Conservation (phyloP, 192 early-diverging fungal genomes). For the Coemansia umbellata region DNA sequence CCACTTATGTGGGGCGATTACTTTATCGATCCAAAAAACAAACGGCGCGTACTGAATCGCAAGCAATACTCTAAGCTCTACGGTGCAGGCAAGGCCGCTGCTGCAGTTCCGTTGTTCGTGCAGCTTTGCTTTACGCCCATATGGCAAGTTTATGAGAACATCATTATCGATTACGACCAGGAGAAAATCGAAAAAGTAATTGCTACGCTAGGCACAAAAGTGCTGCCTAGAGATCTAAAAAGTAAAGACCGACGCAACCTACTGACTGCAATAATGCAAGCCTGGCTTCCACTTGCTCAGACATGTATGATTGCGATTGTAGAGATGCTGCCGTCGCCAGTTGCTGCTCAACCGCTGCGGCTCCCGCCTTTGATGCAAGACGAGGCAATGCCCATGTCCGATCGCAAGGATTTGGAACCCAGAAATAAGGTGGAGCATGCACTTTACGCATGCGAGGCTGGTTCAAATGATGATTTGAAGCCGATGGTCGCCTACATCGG, state of each 20-base stretch:
- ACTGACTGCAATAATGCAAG: conserved; percentile 79
- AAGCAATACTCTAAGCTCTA: conserved; percentile 82
- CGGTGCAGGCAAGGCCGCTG: conserved; percentile 28
- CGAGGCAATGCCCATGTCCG: conserved; percentile 8
- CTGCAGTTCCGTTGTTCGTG: conserved; percentile 78
- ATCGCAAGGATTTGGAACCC: conserved; percentile 44
- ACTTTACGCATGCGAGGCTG: conserved; percentile 69
- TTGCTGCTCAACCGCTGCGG: conserved; percentile 71
- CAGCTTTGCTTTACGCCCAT: conserved; percentile 93
- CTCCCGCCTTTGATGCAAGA: conserved; percentile 74
- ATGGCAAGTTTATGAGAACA: conserved; percentile 91
- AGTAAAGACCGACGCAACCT: conserved; percentile 77
- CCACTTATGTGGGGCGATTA: conserved; percentile 96
- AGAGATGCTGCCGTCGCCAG: conserved; percentile 85
- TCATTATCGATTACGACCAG: conserved; percentile 61
- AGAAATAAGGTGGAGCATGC: conserved; percentile 65
- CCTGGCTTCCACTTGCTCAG: conserved; percentile 92
- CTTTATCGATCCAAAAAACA: conserved; percentile 94
- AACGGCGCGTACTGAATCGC: conserved; percentile 73
- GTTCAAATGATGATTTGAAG: conserved; percentile 26
- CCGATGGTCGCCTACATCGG: conserved; percentile 85
- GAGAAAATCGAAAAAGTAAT: conserved; percentile 94
- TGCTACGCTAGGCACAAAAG: conserved; percentile 77
- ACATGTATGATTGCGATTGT: conserved; percentile 83
- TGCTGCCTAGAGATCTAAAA: conserved; percentile 84